phyloP scores from a whole-genome alignment of 176 grass and related monocot genomes.

The Triticum aestivum region IWGSC_CS_RefSeq_v2.1 NC_057808.1:219028573-219029072 shows the following conservation, averaged over 20 bases:
- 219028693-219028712: conserved; percentile 24
- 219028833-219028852: conserved; percentile 39
- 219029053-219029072: conserved; percentile 93
- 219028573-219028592: background rate
- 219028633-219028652: background rate
- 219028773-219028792: conserved; percentile 65
- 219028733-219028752: conserved; percentile 32
- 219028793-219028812: conserved; percentile 86
- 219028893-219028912: conserved; percentile 61
- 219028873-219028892: conserved; percentile 65
- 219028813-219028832: conserved; percentile 91
- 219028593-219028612: conserved; percentile 12
- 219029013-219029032: conserved; percentile 48
- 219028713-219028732: conserved; percentile 36
- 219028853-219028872: background rate
- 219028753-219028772: conserved; percentile 55
- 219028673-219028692: background rate
- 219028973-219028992: conserved; percentile 65
- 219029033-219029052: conserved; percentile 65
- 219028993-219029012: conserved; percentile 42
- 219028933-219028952: conserved; percentile 42
- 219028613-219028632: background rate
- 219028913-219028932: conserved; percentile 55
- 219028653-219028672: background rate
- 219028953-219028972: conserved; percentile 30